Percentiles rank a stretch among this genome's conserved stretches.
Conservation (phyloP, 495 filamentous ascomycete species). For the Aspergillus taichungensis region DNA sequence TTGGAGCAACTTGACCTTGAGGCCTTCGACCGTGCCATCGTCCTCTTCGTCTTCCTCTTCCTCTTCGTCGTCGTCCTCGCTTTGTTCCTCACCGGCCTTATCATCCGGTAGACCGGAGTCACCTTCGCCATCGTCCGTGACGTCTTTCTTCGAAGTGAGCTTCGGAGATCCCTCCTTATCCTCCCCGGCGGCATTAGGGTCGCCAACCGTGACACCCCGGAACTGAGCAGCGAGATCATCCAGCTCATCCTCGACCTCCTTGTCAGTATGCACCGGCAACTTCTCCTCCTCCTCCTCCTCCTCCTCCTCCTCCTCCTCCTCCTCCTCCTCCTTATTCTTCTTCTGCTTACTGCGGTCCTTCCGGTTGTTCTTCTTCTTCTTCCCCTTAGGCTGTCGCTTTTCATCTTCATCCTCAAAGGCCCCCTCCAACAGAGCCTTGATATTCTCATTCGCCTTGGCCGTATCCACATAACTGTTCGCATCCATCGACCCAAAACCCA, state of each 20-base stretch:
- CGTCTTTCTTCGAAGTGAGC: constrained; percentile 7
- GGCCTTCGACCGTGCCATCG: constrained; percentile 65
- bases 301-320: constrained; percentile 30
- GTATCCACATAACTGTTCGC: constrained; percentile 66
- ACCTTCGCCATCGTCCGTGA: constrained; percentile 13
- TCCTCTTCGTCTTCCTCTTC: constrained; percentile 63
- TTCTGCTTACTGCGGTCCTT: constrained; percentile 28
- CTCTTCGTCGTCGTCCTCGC: constrained; percentile 35
- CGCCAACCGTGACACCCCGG: constrained; percentile 45
- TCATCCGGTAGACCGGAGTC: constrained; percentile 37
- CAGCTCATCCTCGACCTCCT: constrained; percentile 26
- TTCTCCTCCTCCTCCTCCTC: constrained; percentile 14
- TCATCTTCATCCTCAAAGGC: constrained; percentile 79
- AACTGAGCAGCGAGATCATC: constrained; percentile 53
- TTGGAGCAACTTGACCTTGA: constrained; percentile 78
- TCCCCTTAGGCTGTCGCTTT: constrained; percentile 39
- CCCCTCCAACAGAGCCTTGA: constrained; percentile 81
- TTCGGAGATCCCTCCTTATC: constrained; percentile 18
- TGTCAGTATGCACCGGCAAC: constrained; percentile 7
- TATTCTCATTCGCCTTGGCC: constrained; percentile 68
- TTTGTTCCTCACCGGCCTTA: constrained; percentile 31
- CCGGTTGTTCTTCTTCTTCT: constrained; percentile 43
- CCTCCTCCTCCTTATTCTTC: constrained; percentile 41
- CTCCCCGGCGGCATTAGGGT: constrained; percentile 24
- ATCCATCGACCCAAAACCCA: constrained; percentile 40